phyloP scores from a whole-genome alignment of 2,329 filamentous ascomycete species.

The Apiospora phragmitis region DNA sequence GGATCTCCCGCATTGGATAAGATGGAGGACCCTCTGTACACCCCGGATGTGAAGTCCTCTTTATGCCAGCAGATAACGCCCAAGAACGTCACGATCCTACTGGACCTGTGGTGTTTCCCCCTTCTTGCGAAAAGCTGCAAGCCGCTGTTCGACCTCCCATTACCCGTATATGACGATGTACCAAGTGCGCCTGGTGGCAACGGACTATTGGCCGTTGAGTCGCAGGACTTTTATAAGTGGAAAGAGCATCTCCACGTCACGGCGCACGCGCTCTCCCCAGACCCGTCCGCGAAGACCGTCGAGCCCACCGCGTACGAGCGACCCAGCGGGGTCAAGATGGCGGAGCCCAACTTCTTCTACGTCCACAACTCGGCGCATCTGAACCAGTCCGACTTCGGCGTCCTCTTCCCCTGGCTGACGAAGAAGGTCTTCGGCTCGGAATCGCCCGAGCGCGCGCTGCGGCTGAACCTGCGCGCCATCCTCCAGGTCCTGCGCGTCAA shows the following conservation, averaged over 20 bases:
- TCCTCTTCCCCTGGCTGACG: constrained; percentile 74
- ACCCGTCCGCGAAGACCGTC: constrained; percentile 46
- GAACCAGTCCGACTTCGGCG: constrained; percentile 79
- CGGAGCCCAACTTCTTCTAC: constrained; percentile 72
- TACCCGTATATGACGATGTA: constrained; percentile 64
- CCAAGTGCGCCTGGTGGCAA: constrained; percentile 46
- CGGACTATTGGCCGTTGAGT: constrained; percentile 70
- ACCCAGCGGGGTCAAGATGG: constrained; percentile 42
- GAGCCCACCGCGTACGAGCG: constrained; percentile 42
- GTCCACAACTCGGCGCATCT: constrained; percentile 74
- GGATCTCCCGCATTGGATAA: constrained; percentile 43
- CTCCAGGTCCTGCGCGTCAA: constrained; percentile 57
- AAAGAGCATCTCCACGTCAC: constrained; percentile 68
- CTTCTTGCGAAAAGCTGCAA: constrained; percentile 62
- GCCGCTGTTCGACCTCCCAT: constrained; percentile 68
- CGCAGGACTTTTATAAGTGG: constrained; percentile 80
- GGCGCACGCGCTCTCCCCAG: constrained; percentile 63
- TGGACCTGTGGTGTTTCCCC: constrained; percentile 82
- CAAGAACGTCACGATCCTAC: constrained; percentile 63
- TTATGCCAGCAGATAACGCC: constrained; percentile 69
- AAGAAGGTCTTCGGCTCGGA: constrained; percentile 58
- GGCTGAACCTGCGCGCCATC: constrained; percentile 59
- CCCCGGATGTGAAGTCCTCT: constrained; percentile 53
- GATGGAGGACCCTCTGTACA: constrained; percentile 61
- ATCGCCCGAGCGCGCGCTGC: constrained; percentile 58